Conservation (phyloP, 2,329 filamentous ascomycete species). For the Talaromyces sp. region DNA sequence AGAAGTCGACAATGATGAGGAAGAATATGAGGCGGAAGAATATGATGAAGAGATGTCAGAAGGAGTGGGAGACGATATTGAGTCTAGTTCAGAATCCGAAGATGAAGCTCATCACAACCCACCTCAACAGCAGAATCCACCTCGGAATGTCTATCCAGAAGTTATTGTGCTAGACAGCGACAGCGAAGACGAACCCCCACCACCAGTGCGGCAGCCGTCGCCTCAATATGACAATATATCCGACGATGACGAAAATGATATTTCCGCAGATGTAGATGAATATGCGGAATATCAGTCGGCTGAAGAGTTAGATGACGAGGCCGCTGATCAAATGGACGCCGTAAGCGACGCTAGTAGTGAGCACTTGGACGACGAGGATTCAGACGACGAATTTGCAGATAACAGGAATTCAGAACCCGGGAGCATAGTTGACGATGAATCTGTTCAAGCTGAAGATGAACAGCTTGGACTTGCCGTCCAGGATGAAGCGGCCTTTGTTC, state of each 20-base stretch:
- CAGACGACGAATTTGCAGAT: neutral
- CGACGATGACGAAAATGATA: neutral
- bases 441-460: neutral
- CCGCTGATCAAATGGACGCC: neutral
- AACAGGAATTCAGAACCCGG: neutral
- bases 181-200: slow-evolving; percentile 31
- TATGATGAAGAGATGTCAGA: slow-evolving; percentile 11
- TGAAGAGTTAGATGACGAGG: slow-evolving; percentile 4
- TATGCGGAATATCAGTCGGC: neutral
- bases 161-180: slow-evolving; percentile 40
- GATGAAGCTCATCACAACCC: slow-evolving; percentile 6
- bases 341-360: neutral
- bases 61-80: slow-evolving; percentile 10
- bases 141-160: slow-evolving; percentile 22
- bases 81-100: slow-evolving; percentile 14
- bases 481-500: neutral
- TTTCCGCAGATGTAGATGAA: neutral
- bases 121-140: slow-evolving; percentile 4
- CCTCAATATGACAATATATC: neutral
- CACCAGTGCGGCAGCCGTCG: neutral
- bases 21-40: slow-evolving; percentile 14
- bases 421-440: neutral
- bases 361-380: neutral
- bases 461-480: neutral
- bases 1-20: slow-evolving; percentile 10